Percentiles rank a stretch among this genome's conserved stretches.
These are phyloP conservation scores for Fomes fomentarius DNA, from an alignment of 1,284 basidiomycete species.

Conservation along the genomic window DNA sequence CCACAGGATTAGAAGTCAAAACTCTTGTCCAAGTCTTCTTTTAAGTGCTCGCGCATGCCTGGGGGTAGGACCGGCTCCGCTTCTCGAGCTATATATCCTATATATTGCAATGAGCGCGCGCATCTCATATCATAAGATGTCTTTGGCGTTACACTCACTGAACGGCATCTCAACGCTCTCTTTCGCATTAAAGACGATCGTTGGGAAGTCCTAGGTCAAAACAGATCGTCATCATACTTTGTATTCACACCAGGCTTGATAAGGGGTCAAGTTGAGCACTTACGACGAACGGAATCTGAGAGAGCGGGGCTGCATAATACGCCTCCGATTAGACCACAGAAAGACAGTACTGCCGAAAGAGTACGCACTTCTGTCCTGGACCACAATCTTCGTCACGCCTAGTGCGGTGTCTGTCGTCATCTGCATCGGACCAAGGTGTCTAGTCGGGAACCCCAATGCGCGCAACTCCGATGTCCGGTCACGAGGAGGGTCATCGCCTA, in stretches of 20 bases:
- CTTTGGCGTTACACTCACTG: constrained; percentile 51
- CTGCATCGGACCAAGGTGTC: constrained; percentile 85
- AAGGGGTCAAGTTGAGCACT: constrained; percentile 21
- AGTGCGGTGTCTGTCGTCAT: constrained; percentile 99
- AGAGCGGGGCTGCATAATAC: constrained; percentile 53
- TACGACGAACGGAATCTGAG: constrained; percentile 77
- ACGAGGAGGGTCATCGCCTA: constrained; percentile 89
- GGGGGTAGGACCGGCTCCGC: constrained; percentile 78
- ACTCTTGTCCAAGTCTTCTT: constrained; percentile 84
- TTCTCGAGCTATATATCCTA: constrained; percentile 63
- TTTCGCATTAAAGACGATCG: constrained; percentile 78
- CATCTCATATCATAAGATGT: not conserved
- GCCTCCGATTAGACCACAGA: constrained; percentile 4
- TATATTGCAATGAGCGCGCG: constrained; percentile 11
- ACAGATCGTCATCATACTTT: no score
- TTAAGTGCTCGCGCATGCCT: constrained; percentile 86
- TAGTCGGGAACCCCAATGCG: constrained; percentile 81
- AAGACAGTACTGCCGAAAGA: not conserved
- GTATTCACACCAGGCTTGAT: constrained; percentile 8
- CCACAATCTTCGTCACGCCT: constrained; percentile 89
- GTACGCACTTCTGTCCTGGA: constrained; percentile 70
- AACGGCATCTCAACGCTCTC: constrained; percentile 97
- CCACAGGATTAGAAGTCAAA: constrained; percentile 84
- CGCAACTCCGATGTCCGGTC: constrained; percentile 90
- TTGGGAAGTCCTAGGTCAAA: constrained; percentile 79